Percentiles rank a stretch among this genome's conserved stretches.
phyloP scores from a whole-genome alignment of 305 asterid genomes.

The Fraxinus latifolia region DNA sequence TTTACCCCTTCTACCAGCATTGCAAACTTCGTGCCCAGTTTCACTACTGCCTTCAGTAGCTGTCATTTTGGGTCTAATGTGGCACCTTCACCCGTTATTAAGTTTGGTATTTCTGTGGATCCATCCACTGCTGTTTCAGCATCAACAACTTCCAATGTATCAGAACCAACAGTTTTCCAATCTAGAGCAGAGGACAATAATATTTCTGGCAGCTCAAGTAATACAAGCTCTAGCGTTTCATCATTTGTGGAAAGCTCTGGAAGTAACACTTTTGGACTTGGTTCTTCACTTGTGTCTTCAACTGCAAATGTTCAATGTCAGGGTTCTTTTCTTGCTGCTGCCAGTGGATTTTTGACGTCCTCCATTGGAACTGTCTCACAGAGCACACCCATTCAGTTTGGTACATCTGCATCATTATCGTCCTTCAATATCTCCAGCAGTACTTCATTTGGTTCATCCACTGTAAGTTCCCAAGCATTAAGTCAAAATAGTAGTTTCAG shows the following conservation, averaged over 20 bases:
- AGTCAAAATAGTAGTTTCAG: slow-evolving; percentile 27
- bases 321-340: slow-evolving; percentile 26
- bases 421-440: slow-evolving; percentile 24
- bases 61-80: slow-evolving; percentile 30
- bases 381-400: slow-evolving; percentile 27
- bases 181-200: slow-evolving; percentile 23
- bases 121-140: slow-evolving; percentile 33
- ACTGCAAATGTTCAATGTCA: slow-evolving; percentile 27
- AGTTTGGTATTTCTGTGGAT: slow-evolving; percentile 35
- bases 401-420: slow-evolving; percentile 15
- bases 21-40: slow-evolving; percentile 25
- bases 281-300: slow-evolving; percentile 27
- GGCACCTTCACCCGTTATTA: slow-evolving; percentile 32
- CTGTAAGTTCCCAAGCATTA: slow-evolving; percentile 23
- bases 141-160: slow-evolving; percentile 27
- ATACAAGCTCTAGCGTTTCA: slow-evolving; percentile 20
- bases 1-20: slow-evolving; percentile 34
- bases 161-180: slow-evolving; percentile 21
- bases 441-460: slow-evolving; percentile 31
- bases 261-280: slow-evolving; percentile 27
- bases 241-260: slow-evolving; percentile 36
- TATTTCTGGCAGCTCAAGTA: slow-evolving; percentile 29
- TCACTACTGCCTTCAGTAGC: slow-evolving; percentile 28
- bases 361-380: slow-evolving; percentile 21
- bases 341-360: slow-evolving; percentile 27